Conservation (phyloP, 331 rosid genomes). For the Phaseolus coccineus region DNA sequence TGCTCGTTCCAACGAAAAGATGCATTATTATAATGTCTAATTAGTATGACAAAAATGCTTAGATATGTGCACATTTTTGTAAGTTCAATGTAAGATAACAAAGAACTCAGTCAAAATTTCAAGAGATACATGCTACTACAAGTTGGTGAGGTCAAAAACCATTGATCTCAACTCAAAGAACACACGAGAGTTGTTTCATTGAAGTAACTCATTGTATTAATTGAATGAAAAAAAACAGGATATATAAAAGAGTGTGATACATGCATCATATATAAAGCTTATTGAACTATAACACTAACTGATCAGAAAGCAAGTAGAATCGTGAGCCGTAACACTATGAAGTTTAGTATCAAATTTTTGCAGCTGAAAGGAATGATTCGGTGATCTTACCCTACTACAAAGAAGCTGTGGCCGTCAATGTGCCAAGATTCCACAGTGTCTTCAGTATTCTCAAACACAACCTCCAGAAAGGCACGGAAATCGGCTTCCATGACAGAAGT, state of each 20-base stretch:
- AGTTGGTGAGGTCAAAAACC: not conserved
- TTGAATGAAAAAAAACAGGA: not conserved
- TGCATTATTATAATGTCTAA: not conserved
- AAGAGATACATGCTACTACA: not conserved
- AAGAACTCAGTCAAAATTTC: not conserved
- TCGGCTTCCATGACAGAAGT: slow-evolving; percentile 83
- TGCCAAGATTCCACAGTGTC: slow-evolving; percentile 78
- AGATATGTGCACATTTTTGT: not conserved
- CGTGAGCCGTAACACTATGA: not conserved
- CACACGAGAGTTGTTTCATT: not conserved
- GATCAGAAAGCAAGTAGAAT: not conserved
- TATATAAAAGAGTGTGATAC: not conserved
- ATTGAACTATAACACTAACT: not conserved
- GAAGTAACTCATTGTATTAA: not conserved
- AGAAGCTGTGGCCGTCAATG: slow-evolving; percentile 76
- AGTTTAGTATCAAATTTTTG: not conserved
- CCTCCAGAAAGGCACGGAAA: slow-evolving; percentile 64
- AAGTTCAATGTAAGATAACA: not conserved
- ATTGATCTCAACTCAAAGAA: not conserved
- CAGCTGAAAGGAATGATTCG: slow-evolving; percentile 2
- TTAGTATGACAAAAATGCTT: not conserved
- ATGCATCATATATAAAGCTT: not conserved
- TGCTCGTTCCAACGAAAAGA: slow-evolving; percentile 38
- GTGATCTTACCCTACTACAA: slow-evolving; percentile 76
- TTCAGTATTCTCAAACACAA: slow-evolving; percentile 80